phyloP scores from a whole-genome alignment of 176 grass and related monocot genomes.

The sorghum (Sorghum bicolor) region DNA sequence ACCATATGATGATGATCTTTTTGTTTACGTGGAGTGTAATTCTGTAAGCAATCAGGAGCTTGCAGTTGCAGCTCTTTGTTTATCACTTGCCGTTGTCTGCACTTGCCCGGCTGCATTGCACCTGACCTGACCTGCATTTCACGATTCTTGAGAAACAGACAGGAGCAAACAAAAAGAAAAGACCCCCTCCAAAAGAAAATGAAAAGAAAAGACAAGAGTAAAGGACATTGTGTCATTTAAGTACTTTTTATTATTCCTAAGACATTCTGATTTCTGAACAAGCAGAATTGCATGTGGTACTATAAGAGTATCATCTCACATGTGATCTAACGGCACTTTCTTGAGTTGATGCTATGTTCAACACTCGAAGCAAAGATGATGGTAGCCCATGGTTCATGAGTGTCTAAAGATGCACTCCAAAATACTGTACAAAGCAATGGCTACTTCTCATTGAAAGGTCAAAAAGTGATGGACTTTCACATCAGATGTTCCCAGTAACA shows the following conservation, averaged over 20 bases:
- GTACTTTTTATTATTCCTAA: background rate
- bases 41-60: slow-evolving; percentile 18
- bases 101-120: slow-evolving; percentile 9
- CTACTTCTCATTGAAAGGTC: background rate
- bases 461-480: slow-evolving; percentile 3
- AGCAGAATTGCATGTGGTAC: background rate
- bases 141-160: slow-evolving; percentile 26
- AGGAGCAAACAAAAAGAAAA: slow-evolving; percentile 16
- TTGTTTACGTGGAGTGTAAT: slow-evolving; percentile 30
- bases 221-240: background rate
- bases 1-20: background rate
- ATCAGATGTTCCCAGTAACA: slow-evolving; percentile 13
- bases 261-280: background rate
- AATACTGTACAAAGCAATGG: background rate
- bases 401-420: background rate
- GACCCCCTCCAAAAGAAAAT: background rate
- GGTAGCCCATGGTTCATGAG: background rate
- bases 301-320: background rate
- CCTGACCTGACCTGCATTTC: slow-evolving; percentile 9
- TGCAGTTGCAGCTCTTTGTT: background rate
- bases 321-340: background rate
- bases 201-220: background rate
- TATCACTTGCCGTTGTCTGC: slow-evolving; percentile 1
- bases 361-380: slow-evolving; percentile 27
- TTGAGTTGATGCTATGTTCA: slow-evolving; percentile 10